phyloP scores from a whole-genome alignment of 176 grass and related monocot genomes.

The Urochloa ruziziensis region DNA sequence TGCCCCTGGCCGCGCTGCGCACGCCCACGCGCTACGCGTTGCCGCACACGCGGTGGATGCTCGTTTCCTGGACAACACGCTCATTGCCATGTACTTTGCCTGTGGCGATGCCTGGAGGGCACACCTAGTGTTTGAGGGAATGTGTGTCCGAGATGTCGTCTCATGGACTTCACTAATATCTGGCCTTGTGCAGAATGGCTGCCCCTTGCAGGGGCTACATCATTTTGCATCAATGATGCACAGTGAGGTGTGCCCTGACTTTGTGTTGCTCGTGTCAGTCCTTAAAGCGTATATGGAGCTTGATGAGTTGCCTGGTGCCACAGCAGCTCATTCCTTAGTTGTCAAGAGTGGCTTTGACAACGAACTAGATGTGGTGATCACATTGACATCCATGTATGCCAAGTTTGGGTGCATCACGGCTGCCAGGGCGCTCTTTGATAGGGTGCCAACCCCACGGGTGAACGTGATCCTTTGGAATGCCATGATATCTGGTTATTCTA shows the following conservation, averaged over 20 bases:
- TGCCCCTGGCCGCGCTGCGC: constrained; percentile 37
- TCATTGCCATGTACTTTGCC: constrained; percentile 51
- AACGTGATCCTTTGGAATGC: constrained; percentile 76
- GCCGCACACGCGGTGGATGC: not conserved
- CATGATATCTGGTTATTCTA: constrained; percentile 79
- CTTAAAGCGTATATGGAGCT: constrained; percentile 70
- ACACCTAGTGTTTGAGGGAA: constrained; percentile 36
- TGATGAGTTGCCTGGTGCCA: constrained; percentile 37
- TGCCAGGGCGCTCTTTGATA: constrained; percentile 51
- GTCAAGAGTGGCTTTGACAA: constrained; percentile 50
- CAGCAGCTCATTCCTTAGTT: constrained; percentile 47
- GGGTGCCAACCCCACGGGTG: constrained; percentile 16
- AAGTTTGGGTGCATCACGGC: constrained; percentile 47
- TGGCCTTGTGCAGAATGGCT: constrained; percentile 44
- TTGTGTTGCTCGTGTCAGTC: constrained; percentile 40
- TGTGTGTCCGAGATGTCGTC: constrained; percentile 45
- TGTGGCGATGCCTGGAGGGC: constrained; percentile 30
- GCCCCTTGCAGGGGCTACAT: constrained; percentile 33
- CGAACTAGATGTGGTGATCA: constrained; percentile 55
- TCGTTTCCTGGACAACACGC: constrained; percentile 59
- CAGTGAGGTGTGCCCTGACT: constrained; percentile 43
- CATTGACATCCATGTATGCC: constrained; percentile 60
- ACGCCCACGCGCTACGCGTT: constrained; percentile 47
- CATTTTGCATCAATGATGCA: constrained; percentile 53
- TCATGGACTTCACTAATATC: constrained; percentile 73